These are phyloP conservation scores for Paraleonurus japonicus DNA, from an alignment of 257 asterid species.

Conservation along the genomic window DNA sequence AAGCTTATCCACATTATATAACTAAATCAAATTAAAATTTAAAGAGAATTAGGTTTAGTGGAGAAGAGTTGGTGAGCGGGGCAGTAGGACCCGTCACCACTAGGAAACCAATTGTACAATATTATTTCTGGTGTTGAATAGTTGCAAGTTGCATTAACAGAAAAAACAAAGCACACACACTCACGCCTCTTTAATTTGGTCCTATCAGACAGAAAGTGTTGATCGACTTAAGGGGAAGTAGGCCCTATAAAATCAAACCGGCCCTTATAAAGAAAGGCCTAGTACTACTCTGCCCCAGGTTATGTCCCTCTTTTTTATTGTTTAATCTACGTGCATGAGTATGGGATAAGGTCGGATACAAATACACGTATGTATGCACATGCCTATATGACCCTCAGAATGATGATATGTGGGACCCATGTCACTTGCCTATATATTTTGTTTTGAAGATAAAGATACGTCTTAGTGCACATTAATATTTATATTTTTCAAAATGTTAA, in stretches of 20 bases:
- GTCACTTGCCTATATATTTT: too few species aligned
- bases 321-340: constrained; percentile 29
- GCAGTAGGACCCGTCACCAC: constrained; percentile 1
- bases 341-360: constrained; percentile 21
- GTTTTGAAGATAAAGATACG: too few species aligned
- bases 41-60: neutral
- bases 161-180: neutral
- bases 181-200: neutral
- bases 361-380: neutral
- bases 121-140: neutral
- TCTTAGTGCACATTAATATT: too few species aligned
- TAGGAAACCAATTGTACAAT: neutral
- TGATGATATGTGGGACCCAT: neutral
- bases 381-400: neutral
- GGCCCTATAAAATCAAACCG: constrained; percentile 27
- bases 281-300: constrained; percentile 21
- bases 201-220: constrained; percentile 12
- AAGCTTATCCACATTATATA: constrained; percentile 1
- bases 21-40: neutral
- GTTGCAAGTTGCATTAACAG: neutral
- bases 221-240: constrained; percentile 1
- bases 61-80: constrained; percentile 6
- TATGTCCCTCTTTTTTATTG: constrained; percentile 14
- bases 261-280: constrained; percentile 12
- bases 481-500: too few species aligned